phyloP scores from a whole-genome alignment of 257 asterid species.

The Solanum paucissectum region DNA sequence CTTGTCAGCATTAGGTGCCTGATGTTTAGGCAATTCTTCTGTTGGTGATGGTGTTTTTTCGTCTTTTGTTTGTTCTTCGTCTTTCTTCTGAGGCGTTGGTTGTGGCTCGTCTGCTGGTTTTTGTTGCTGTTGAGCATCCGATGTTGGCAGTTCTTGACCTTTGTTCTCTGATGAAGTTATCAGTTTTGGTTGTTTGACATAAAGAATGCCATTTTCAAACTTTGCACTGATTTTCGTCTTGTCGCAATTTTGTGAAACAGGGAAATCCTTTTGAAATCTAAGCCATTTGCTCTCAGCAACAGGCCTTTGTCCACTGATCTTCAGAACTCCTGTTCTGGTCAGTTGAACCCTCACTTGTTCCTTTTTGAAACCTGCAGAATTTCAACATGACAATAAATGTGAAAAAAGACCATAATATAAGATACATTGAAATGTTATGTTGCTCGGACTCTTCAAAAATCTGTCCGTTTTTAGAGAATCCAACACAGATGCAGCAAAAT shows the following conservation, averaged over 20 bases:
- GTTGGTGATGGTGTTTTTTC: not conserved
- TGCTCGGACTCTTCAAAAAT: not conserved
- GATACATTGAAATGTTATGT: not conserved
- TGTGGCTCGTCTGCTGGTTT: not conserved
- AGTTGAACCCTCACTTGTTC: conserved; percentile 58
- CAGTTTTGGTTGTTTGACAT: conserved; percentile 44
- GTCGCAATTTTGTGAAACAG: conserved; percentile 35
- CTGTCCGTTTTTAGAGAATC: not conserved
- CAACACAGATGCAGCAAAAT: not conserved
- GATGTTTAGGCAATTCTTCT: conserved; percentile 2
- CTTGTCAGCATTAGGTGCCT: not conserved
- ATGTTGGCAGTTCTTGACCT: conserved; percentile 5
- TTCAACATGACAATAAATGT: not conserved
- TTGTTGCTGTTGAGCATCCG: not conserved
- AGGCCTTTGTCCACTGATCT: conserved; percentile 46
- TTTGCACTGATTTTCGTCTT: conserved; percentile 44
- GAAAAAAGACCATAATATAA: not conserved
- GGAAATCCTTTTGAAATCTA: conserved; percentile 44
- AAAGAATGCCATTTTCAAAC: conserved; percentile 44
- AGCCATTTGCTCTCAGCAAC: conserved; percentile 16
- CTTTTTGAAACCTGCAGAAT: conserved; percentile 39
- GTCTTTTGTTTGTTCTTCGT: not conserved
- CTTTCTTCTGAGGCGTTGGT: not conserved
- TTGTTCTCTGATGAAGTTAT: conserved; percentile 22
- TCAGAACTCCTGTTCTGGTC: conserved; percentile 19